A percentile compares a stretch with the other conserved stretches of the same genome.
These are phyloP conservation scores for Physaria fendleri DNA, from an alignment of 345 rosid genomes.

Conservation along the genomic window DNA sequence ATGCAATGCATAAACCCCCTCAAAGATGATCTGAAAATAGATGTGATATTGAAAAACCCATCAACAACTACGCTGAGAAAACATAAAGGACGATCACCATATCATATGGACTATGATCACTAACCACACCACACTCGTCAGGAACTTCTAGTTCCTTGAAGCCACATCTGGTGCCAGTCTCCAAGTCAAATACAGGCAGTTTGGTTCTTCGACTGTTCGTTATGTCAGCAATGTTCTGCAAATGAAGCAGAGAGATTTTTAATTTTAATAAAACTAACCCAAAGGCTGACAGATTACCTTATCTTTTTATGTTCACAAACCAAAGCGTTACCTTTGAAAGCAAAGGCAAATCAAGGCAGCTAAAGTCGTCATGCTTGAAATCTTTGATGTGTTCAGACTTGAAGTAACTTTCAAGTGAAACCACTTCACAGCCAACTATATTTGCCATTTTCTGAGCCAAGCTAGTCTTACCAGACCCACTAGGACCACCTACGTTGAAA, in stretches of 20 bases:
- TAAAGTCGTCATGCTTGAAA: constrained; percentile 88
- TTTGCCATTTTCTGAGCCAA: constrained; percentile 99
- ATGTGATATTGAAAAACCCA: constrained; percentile 7
- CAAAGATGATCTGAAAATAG: constrained; percentile 71
- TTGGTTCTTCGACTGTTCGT: constrained; percentile 63
- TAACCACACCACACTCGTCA: constrained; percentile 95
- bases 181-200: constrained; percentile 82
- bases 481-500: constrained; percentile 85
- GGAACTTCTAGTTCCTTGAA: constrained; percentile 89
- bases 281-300: not conserved
- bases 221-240: constrained; percentile 78
- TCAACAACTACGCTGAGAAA: not conserved
- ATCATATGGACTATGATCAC: constrained; percentile 23
- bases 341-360: constrained; percentile 78
- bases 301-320: constrained; percentile 1
- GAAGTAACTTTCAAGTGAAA: constrained; percentile 95
- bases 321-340: constrained; percentile 67
- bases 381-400: constrained; percentile 80
- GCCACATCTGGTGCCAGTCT: constrained; percentile 78
- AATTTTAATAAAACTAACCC: constrained; percentile 1
- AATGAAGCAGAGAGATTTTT: constrained; percentile 11
- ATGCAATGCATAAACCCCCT: constrained; percentile 95
- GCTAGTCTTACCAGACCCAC: constrained; percentile 99
- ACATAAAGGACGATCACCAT: not conserved
- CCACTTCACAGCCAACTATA: constrained; percentile 98